A percentile compares a stretch with the other conserved stretches of the same genome.
These are phyloP conservation scores for Coemansia sp. DNA, from an alignment of 192 early-diverging fungal species.

Conservation along the genomic window DNA sequence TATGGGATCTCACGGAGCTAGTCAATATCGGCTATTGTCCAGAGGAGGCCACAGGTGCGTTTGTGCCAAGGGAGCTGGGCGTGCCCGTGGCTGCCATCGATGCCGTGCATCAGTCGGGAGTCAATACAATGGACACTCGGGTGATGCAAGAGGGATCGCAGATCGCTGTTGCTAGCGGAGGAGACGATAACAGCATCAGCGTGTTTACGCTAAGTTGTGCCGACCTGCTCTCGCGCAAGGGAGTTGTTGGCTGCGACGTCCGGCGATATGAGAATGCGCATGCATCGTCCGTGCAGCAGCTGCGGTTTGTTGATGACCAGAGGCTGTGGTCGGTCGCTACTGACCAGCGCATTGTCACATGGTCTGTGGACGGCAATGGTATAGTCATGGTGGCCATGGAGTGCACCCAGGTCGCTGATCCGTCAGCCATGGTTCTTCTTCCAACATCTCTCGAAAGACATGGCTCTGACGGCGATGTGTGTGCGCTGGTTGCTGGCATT, in stretches of 20 bases:
- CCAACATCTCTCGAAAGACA: too few species aligned
- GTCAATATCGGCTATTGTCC: neutral
- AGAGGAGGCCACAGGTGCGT: too few species aligned
- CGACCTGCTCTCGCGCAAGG: conserved; percentile 9
- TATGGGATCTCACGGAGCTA: conserved; percentile 23
- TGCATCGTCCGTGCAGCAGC: conserved; percentile 68
- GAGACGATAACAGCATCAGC: conserved; percentile 70
- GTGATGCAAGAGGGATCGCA: neutral
- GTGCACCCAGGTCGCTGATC: conserved; percentile 66
- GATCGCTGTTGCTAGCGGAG: conserved; percentile 62
- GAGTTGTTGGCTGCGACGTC: neutral
- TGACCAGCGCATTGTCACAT: conserved; percentile 69
- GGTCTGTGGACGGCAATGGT: conserved; percentile 29
- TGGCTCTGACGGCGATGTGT: neutral
- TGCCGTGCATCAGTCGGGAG: conserved; percentile 65
- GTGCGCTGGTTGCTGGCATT: conserved; percentile 41
- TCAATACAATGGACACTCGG: conserved; percentile 63
- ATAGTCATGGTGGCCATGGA: conserved; percentile 26
- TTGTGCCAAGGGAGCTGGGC: neutral
- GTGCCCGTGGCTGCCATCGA: conserved; percentile 29
- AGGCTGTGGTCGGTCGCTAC: conserved; percentile 51
- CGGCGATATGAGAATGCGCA: conserved; percentile 52
- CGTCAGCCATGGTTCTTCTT: conserved; percentile 56
- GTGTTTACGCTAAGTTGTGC: conserved; percentile 14
- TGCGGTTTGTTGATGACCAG: neutral